A percentile compares a stretch with the other conserved stretches of the same genome.
Conservation (phyloP, 257 asterid genomes). For the Solanum ossicruentum region DNA sequence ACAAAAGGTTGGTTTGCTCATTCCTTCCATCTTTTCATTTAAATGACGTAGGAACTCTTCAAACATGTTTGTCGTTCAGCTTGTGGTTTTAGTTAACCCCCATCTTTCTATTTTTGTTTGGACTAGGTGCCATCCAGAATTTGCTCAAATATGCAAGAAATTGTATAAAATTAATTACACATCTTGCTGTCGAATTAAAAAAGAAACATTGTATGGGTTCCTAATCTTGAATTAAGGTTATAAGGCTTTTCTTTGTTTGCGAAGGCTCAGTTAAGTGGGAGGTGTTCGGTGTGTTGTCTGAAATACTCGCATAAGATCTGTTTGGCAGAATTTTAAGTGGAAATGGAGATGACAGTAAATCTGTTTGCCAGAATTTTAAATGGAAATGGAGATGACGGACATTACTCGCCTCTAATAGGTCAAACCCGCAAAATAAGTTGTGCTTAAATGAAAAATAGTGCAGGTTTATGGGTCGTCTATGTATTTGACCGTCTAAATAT, state of each 20-base stretch:
- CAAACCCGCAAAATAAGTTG: background rate
- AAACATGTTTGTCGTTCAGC: background rate
- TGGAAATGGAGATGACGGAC: background rate
- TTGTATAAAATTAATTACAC: background rate
- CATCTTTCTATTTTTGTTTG: background rate
- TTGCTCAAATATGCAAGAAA: background rate
- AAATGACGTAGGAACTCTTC: background rate
- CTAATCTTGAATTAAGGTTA: background rate
- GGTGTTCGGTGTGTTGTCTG: background rate
- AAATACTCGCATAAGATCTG: background rate
- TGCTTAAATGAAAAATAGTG: background rate
- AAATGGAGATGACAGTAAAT: background rate
- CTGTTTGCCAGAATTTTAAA: background rate
- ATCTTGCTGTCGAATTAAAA: background rate
- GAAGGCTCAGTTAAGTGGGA: background rate
- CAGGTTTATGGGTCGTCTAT: background rate
- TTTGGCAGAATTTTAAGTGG: background rate
- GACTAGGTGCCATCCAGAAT: background rate
- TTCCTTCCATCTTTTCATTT: background rate
- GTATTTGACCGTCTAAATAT: background rate
- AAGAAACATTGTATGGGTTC: background rate
- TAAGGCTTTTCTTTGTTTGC: background rate
- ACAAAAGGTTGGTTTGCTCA: conserved; percentile 56
- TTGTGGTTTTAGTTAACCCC: background rate
- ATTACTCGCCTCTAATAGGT: background rate